Conservation (phyloP, 768 basidiomycete genomes). For the Kwoniella newhampshirensis region DNA sequence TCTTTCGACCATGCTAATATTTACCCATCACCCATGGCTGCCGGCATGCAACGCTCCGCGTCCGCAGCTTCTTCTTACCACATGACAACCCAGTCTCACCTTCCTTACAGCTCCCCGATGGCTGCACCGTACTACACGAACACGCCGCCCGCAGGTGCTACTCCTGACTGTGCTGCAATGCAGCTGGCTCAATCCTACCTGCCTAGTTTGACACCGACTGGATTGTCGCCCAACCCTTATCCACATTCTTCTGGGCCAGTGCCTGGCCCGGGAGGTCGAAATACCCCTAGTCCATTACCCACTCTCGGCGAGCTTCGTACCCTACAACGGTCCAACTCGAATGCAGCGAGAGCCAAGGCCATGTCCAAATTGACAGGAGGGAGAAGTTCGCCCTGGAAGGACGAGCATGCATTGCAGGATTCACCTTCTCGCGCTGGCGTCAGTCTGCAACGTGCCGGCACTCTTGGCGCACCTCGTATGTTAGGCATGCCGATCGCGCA, state of each 20-base stretch:
- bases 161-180: slow-evolving; percentile 41
- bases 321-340: slow-evolving; percentile 86
- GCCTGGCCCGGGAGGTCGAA: slow-evolving; percentile 53
- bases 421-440: slow-evolving; percentile 13
- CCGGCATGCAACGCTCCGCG: slow-evolving; percentile 32
- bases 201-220: slow-evolving; percentile 39
- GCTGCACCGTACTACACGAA: slow-evolving; percentile 13
- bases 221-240: slow-evolving; percentile 18
- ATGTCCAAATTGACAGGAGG: slow-evolving; percentile 83
- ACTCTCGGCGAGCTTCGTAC: slow-evolving; percentile 72
- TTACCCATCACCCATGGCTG: slow-evolving; percentile 10
- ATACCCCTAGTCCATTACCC: slow-evolving; percentile 66
- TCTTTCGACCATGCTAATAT: slow-evolving; percentile 22
- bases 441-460: slow-evolving; percentile 42
- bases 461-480: slow-evolving; percentile 28
- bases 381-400: slow-evolving; percentile 58
- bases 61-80: slow-evolving; percentile 37
- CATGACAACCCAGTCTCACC: slow-evolving; percentile 14
- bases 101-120: slow-evolving; percentile 10
- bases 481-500: slow-evolving; percentile 12
- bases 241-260: slow-evolving; percentile 15
- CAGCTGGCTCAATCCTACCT: slow-evolving; percentile 40
- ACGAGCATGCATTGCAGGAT: slow-evolving; percentile 14
- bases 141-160: slow-evolving; percentile 12
- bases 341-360: slow-evolving; percentile 72